Conservation (phyloP, 2,329 filamentous ascomycete genomes). For the Colletotrichum spinosum region DNA sequence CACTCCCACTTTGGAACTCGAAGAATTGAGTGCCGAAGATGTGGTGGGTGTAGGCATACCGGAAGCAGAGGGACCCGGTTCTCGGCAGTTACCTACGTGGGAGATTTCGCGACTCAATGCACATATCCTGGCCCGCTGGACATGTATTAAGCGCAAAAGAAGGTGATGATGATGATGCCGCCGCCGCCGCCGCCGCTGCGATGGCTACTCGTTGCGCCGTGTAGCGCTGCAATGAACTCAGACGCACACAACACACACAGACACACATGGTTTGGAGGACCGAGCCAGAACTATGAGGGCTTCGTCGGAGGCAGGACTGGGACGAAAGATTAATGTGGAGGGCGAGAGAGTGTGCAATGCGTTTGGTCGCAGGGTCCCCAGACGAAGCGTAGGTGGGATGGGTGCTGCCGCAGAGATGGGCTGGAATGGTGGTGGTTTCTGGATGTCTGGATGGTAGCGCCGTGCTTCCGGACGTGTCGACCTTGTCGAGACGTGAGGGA, state of each 20-base stretch:
- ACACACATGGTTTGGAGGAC: conserved; percentile 16
- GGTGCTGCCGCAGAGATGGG: conserved; percentile 16
- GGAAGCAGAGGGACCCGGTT: conserved; percentile 12
- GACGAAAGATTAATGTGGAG: conserved; percentile 19
- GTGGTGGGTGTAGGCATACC: conserved; percentile 21
- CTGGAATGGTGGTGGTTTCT: conserved; percentile 1
- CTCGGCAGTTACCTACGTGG: conserved; percentile 12
- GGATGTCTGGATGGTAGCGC: conserved; percentile 1
- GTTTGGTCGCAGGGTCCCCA: conserved; percentile 14
- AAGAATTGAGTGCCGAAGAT: conserved; percentile 5
- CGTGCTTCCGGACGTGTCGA: conserved; percentile 20
- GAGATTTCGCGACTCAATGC: conserved; percentile 31
- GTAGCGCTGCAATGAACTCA: neutral
- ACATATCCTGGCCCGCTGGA: conserved; percentile 7
- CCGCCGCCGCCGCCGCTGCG: too few relatives aligned
- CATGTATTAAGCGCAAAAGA: neutral
- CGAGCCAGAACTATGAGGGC: conserved; percentile 30
- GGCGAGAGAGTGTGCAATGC: neutral
- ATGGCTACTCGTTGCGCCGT: too few relatives aligned
- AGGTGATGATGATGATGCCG: too few relatives aligned
- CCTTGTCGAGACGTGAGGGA: conserved; percentile 33
- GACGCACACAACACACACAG: neutral
- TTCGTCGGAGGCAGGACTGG: conserved; percentile 22
- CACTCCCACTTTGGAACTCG: neutral
- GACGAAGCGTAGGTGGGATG: conserved; percentile 6